Conservation (phyloP, 345 rosid genomes). For the Salix udensis region DNA sequence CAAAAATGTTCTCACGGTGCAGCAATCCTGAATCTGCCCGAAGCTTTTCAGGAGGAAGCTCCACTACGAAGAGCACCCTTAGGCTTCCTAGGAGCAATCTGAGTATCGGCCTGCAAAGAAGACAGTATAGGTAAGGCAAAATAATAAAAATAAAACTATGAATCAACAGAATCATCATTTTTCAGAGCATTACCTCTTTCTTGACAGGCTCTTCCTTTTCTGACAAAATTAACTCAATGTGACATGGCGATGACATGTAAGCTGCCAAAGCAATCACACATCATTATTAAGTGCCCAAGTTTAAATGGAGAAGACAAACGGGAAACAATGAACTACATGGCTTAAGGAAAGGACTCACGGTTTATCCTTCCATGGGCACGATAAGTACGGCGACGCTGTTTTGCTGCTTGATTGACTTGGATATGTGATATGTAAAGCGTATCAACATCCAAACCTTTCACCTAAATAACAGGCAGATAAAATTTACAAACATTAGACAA, state of each 20-base stretch:
- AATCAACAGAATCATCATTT: not conserved
- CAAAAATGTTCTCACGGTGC: not conserved
- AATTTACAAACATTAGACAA: not conserved
- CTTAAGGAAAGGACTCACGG: conserved; percentile 37
- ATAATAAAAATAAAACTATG: not conserved
- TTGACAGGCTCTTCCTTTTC: conserved; percentile 69
- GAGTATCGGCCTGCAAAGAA: conserved; percentile 53
- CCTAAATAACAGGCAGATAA: conserved; percentile 22
- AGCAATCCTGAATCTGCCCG: not conserved
- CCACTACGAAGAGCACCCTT: conserved; percentile 27
- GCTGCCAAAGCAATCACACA: conserved; percentile 37
- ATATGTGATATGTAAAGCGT: conserved; percentile 61
- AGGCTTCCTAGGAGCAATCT: conserved; percentile 45
- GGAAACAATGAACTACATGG: not conserved
- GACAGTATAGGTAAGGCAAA: not conserved
- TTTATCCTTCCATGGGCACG: conserved; percentile 81
- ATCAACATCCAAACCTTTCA: conserved; percentile 76
- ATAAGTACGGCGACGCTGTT: conserved; percentile 69
- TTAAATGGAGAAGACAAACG: not conserved
- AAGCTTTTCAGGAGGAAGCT: conserved; percentile 23
- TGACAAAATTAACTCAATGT: conserved; percentile 58
- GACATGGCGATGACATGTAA: conserved; percentile 75
- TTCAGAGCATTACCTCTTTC: conserved; percentile 45
- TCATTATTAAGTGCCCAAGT: not conserved
- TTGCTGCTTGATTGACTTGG: conserved; percentile 77